Base-by-base conservation (phyloP, 495 filamentous ascomycete species). In the Neohortaea acidophila region DNA sequence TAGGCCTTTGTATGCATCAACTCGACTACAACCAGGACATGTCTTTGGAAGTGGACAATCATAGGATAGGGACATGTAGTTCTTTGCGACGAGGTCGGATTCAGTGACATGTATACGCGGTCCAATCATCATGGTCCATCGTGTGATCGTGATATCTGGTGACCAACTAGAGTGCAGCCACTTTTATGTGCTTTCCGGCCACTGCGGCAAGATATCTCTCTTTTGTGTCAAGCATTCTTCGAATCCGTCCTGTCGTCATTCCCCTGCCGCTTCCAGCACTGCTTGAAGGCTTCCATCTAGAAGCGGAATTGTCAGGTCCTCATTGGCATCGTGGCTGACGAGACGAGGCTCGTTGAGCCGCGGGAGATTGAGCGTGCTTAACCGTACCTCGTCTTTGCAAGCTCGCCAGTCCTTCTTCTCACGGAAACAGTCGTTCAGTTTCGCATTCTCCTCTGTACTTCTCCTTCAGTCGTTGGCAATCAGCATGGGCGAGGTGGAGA, bases 341-440 rank as follows among this genome's bases (percentile, higher is more conserved):
- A 9, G 10, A 21, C 9, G 20, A 8, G 23, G 14, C 9, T 11
- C 20, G 11, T 6, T 25, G 20, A 12, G n/a, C n/a, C n/a, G n/a
- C n/a, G 21, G 39, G 7, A 26, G 19, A 33, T 32, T 43, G 32
- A 36, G 32, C 42, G 23, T 39, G 19, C 13, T 21, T 26, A 36
- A 30, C 56, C 83, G 66, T 59, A 91, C 89, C 74, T 93, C 87
- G 39, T 77, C 64, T 54, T 79, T 83, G 59, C 89, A 97, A 40
- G 67, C 62, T 49, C 89, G 69, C 89, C 89, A 97, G 57, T 97
- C 89, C 58, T 85, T 94, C 68, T 87, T 94, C 14, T 84, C 81
- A 57, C 72, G 94, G 55, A 86, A 94, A 59, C 89, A 97, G 59
- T 94, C 80, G 34, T 82, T 94, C 77, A 97, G 66, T 51, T 74